phyloP scores from a whole-genome alignment of 2,329 filamentous ascomycete species.

The Talaromyces sp. region DNA sequence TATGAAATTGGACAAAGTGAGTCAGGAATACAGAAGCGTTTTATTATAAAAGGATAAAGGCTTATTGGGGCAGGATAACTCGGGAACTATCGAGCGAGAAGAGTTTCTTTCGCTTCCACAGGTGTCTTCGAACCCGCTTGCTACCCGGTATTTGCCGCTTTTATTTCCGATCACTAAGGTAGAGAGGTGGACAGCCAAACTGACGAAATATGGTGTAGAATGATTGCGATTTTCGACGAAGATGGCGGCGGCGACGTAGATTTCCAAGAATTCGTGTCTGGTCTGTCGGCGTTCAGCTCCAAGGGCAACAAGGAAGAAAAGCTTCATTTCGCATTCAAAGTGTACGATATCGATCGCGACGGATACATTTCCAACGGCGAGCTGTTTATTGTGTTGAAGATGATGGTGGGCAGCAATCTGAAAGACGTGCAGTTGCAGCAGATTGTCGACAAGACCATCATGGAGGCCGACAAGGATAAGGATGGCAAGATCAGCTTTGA shows the following conservation, averaged over 20 bases:
- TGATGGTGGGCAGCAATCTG: slow-evolving; percentile 99
- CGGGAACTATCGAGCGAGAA: slow-evolving; percentile 95
- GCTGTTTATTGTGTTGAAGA: slow-evolving; percentile 98
- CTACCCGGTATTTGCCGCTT: slow-evolving; percentile 65
- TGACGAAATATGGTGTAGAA: slow-evolving; percentile 47
- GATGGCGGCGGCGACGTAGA: slow-evolving; percentile 97
- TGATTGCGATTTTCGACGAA: slow-evolving; percentile 99
- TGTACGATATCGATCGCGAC: slow-evolving; percentile 98
- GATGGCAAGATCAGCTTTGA: slow-evolving; percentile 99
- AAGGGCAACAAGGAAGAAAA: slow-evolving; percentile 99
- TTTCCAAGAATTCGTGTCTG: slow-evolving; percentile 97
- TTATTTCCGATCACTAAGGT: background rate
- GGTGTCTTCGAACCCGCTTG: slow-evolving; percentile 95
- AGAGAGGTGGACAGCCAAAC: background rate
- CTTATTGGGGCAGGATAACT: slow-evolving; percentile 68
- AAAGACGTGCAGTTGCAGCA: slow-evolving; percentile 98
- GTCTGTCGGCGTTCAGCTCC: slow-evolving; percentile 89
- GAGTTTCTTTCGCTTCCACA: slow-evolving; percentile 96
- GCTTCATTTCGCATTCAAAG: slow-evolving; percentile 94
- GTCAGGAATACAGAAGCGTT: background rate
- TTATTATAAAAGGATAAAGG: background rate
- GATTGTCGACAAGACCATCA: slow-evolving; percentile 99
- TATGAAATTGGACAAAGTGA: slow-evolving; percentile 97
- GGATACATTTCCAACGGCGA: slow-evolving; percentile 98
- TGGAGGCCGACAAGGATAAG: slow-evolving; percentile 94